Percentiles rank a stretch among this genome's conserved stretches.
phyloP scores from a whole-genome alignment of 306 rosid genomes.

The Cyclanthera cordifolia region DNA sequence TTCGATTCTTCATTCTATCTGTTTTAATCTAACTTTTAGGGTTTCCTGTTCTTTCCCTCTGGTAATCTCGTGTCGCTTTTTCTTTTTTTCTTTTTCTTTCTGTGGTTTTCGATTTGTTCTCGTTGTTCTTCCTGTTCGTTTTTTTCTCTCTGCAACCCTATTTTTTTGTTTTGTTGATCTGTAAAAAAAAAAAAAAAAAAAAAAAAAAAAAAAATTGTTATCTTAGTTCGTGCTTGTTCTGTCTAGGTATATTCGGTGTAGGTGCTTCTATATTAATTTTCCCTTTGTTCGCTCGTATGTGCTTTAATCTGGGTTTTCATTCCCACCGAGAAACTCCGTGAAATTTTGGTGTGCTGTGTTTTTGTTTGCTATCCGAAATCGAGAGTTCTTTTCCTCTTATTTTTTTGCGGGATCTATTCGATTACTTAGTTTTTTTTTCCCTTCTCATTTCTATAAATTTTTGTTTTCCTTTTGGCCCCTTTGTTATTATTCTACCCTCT shows the following conservation, averaged over 20 bases:
- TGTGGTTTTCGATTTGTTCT: not conserved
- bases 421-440: not conserved
- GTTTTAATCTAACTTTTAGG: conserved; percentile 4
- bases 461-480: not conserved
- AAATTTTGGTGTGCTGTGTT: conserved; percentile 87
- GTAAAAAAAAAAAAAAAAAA: not conserved
- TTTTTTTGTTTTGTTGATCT: conserved; percentile 19
- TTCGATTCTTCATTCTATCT: not conserved
- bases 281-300: not conserved
- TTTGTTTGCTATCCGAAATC: conserved; percentile 87
- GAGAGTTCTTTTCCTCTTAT: conserved; percentile 49
- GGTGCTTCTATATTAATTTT: not conserved
- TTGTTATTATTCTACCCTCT: not conserved
- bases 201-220: conserved; percentile 14
- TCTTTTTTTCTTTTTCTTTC: not conserved
- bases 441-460: not conserved
- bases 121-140: not conserved
- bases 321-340: conserved; percentile 55
- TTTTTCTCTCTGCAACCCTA: conserved; percentile 7
- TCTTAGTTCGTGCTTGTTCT: conserved; percentile 8
- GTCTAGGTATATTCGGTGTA: not conserved
- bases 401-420: not conserved
- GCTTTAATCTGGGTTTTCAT: not conserved
- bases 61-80: not conserved
- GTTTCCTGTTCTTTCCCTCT: not conserved